Percentiles rank a stretch among this genome's conserved stretches.
phyloP scores from a whole-genome alignment of 2,329 filamentous ascomycete genomes.

The Sarocladium brachiariae region DNA sequence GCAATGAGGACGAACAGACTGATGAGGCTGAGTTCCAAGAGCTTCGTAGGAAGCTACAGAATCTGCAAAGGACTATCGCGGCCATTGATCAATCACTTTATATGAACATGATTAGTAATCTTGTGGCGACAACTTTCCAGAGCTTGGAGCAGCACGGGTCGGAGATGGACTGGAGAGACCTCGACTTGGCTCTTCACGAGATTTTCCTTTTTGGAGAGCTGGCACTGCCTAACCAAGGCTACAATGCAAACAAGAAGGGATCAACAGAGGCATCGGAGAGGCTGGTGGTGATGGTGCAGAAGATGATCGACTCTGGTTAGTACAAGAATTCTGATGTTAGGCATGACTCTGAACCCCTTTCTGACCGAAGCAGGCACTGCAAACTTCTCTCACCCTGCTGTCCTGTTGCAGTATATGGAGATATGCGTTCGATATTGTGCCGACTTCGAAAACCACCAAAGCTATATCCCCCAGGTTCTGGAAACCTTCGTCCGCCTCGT shows the following conservation, averaged over 20 bases:
- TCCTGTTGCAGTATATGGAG: slow-evolving; percentile 96
- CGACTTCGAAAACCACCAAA: slow-evolving; percentile 81
- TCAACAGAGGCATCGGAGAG: slow-evolving; percentile 73
- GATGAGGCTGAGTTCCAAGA: slow-evolving; percentile 98
- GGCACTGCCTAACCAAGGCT: slow-evolving; percentile 77
- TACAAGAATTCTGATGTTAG: no score
- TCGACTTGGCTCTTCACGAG: slow-evolving; percentile 89
- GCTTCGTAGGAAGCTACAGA: slow-evolving; percentile 79
- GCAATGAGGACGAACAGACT: slow-evolving; percentile 86
- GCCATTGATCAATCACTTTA: slow-evolving; percentile 83
- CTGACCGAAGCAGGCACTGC: slow-evolving; percentile 57
- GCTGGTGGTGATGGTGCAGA: slow-evolving; percentile 85
- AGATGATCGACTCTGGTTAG: slow-evolving; percentile 88
- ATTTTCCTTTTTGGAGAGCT: slow-evolving; percentile 95
- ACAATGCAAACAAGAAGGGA: slow-evolving; percentile 80
- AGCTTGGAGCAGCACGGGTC: slow-evolving; percentile 67
- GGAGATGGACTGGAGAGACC: slow-evolving; percentile 85
- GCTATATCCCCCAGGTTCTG: slow-evolving; percentile 77
- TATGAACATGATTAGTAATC: slow-evolving; percentile 76
- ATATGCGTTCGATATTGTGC: slow-evolving; percentile 90
- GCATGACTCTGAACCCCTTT: no score
- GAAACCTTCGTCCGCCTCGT: slow-evolving; percentile 88
- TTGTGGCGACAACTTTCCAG: slow-evolving; percentile 83
- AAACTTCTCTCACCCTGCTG: slow-evolving; percentile 80
- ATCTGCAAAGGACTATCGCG: slow-evolving; percentile 87